These are phyloP conservation scores for Fragaria nilgerrensis DNA, from an alignment of 306 rosid genomes.

Conservation along the genomic window DNA sequence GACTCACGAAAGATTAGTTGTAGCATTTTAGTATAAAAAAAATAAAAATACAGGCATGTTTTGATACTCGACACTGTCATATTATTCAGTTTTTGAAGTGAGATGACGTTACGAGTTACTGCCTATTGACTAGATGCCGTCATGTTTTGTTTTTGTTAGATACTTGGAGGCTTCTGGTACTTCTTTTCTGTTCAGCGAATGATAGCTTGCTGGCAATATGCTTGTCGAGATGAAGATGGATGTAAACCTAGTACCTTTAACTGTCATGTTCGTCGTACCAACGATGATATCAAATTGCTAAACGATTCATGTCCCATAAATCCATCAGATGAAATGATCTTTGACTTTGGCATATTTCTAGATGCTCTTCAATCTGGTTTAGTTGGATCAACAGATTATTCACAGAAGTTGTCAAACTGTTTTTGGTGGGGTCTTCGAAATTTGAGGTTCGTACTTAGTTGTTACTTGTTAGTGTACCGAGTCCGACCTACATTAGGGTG, in stretches of 20 bases:
- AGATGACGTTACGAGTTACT: too few species aligned
- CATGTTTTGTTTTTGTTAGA: background rate
- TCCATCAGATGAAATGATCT: background rate
- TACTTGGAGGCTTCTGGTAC: conserved; percentile 31
- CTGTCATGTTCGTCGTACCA: background rate
- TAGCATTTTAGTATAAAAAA: too few species aligned
- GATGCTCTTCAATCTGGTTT: conserved; percentile 29
- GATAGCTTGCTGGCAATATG: conserved; percentile 16
- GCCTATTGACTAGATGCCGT: too few species aligned
- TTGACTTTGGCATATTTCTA: conserved; percentile 31
- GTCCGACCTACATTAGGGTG: too few species aligned
- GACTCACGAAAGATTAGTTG: too few species aligned
- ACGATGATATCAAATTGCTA: background rate
- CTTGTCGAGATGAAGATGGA: background rate
- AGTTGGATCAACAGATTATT: conserved; percentile 8
- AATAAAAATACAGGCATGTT: too few species aligned
- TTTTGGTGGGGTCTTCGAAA: conserved; percentile 44
- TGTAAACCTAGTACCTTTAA: background rate
- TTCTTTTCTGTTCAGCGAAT: conserved; percentile 20
- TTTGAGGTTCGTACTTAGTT: conserved; percentile 21
- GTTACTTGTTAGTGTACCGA: too few species aligned
- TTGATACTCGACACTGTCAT: too few species aligned
- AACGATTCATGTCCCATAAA: background rate
- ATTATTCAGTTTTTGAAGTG: too few species aligned
- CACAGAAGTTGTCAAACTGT: conserved; percentile 21